Base-by-base conservation (phyloP, 169 alveolate genomes). In the Ichthyophthirius multifiliis region DNA sequence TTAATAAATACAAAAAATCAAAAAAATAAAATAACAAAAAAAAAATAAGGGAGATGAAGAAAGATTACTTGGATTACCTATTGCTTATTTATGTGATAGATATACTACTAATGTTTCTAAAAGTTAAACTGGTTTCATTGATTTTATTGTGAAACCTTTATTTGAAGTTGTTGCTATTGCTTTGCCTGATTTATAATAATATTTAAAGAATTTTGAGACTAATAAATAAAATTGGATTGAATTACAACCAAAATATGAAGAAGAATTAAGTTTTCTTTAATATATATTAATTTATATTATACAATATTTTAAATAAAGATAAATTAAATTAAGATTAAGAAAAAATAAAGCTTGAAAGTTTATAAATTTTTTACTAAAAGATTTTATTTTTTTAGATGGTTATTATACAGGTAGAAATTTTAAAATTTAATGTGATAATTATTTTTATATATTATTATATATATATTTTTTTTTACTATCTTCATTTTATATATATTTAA, bases 141-240 rank as follows among this genome's bases (percentile, higher is more conserved):
- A 80, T 39, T 80, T 80, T 55, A 74, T 80, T 44, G 86, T 80
- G 15, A 80, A 46, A 23, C 86, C 86, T 27, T 74, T 63, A 13
- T 80, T 63, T 48, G 67, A 80, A 39, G 55, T 71, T 20, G 18
- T 80, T 20, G 12, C 43, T 13, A 32, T 71, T 13, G 30, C 73
- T 45, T 63, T 80, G n/a, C 86, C 86, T 18, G 20, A 48, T 13
- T 62, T 80, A 48, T 7, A 35, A 7, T n/a, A 39, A 9, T 37
- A 18, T 39, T 18, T 39, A 44, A n/a, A 15, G 10, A 67, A 67
- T 20, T 67, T 67, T 67, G 77, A 67, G 41, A 9, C 4, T 37
- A 67, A 67, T 44, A 67, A 67, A 67, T 47, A 67, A 44, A 39
- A 67, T 9, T 67, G 77, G 77, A 44, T 23, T 39, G 55, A 34